Conservation (phyloP, 306 rosid genomes). For the Cucumis hystrix region DNA sequence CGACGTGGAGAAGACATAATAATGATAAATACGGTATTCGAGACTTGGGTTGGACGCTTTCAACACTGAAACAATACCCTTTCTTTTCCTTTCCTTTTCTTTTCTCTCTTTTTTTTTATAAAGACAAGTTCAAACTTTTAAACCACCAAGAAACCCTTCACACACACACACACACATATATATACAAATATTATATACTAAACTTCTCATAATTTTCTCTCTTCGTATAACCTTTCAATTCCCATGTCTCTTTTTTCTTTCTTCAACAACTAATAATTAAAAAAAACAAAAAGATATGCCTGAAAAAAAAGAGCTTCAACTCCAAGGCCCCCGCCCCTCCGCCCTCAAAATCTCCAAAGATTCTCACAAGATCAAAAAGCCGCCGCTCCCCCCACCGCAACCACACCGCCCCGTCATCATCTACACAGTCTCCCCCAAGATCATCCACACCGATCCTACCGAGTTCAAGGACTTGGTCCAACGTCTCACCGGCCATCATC, state of each 20-base stretch:
- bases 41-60: neutral
- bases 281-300: neutral
- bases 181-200: neutral
- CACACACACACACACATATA: neutral
- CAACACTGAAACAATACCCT: neutral
- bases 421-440: conserved; percentile 6
- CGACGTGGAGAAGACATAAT: neutral
- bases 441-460: neutral
- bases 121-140: neutral
- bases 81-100: too few species aligned
- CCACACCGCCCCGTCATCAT: neutral
- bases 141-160: neutral
- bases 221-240: neutral
- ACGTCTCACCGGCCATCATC: neutral
- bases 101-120: neutral
- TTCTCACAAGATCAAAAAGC: conserved; percentile 3
- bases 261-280: neutral
- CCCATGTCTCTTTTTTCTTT: neutral
- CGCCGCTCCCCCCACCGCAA: neutral
- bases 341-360: conserved; percentile 1
- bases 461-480: conserved; percentile 10
- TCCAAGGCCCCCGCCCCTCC: conserved; percentile 3
- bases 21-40: neutral
- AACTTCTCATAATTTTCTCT: neutral
- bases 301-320: neutral